These are phyloP conservation scores for Cymodocea nodosa DNA, from an alignment of 116 monocot genomes.

Conservation along the genomic window DNA sequence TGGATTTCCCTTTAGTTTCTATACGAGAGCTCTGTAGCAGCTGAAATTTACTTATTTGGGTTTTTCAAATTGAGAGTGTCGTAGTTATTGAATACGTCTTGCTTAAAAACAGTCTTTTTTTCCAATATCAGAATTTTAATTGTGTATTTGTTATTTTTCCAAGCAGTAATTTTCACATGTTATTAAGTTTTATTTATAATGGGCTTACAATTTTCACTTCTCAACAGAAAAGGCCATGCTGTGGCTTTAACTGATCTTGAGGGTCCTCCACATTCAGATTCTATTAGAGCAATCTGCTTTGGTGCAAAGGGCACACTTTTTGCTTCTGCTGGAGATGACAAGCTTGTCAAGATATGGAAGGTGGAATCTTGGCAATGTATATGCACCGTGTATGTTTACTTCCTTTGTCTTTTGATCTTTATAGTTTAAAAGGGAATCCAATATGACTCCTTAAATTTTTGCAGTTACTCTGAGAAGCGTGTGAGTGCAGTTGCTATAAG, in stretches of 20 bases:
- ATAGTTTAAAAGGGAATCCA: no score
- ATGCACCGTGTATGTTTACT: constrained; percentile 49
- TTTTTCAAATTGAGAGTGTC: no score
- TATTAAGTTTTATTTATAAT: no score
- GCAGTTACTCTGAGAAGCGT: constrained; percentile 79
- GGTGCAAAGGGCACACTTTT: constrained; percentile 53
- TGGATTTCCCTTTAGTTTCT: no score
- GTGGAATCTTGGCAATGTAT: constrained; percentile 72
- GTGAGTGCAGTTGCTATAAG: constrained; percentile 80
- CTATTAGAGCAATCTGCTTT: constrained; percentile 69
- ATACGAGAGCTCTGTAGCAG: no score
- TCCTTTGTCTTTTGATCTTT: neutral
- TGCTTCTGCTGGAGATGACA: constrained; percentile 95
- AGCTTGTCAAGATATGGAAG: constrained; percentile 80
- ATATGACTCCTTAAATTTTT: neutral
- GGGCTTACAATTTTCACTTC: neutral
- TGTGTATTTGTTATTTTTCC: neutral
- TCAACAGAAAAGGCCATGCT: constrained; percentile 29
- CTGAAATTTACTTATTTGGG: no score
- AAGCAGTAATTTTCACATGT: neutral
- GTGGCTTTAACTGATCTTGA: constrained; percentile 35
- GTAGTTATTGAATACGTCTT: no score
- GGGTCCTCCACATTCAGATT: constrained; percentile 55
- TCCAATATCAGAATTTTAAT: neutral
- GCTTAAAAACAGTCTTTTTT: no score